Percentiles rank a stretch among this genome's conserved stretches.
Evolutionary conservation across 1,284 basidiomycete genomes (phyloP).

Genomic region (Malassezia globosa): DNA sequence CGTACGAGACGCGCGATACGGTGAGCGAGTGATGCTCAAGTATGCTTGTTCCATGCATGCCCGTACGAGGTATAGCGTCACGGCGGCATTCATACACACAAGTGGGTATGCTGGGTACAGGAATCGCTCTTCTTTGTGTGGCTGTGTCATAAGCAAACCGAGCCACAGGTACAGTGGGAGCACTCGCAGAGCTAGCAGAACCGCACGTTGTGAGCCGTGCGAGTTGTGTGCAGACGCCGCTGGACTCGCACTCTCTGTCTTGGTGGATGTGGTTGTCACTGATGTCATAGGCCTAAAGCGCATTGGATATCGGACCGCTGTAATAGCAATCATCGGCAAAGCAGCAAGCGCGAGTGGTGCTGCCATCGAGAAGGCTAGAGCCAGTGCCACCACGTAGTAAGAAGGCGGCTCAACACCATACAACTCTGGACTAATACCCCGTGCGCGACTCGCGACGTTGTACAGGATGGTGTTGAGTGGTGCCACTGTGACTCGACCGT

Average conservation of each 20-base stretch:
- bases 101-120: slow-evolving; percentile 90
- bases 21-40: slow-evolving; percentile 26
- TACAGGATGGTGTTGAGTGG: slow-evolving; percentile 89
- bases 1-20: slow-evolving; percentile 27
- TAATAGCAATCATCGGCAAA: slow-evolving; percentile 63
- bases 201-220: slow-evolving; percentile 17
- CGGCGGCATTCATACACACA: slow-evolving; percentile 84
- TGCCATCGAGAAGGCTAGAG: slow-evolving; percentile 85
- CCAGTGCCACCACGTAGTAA: slow-evolving; percentile 50
- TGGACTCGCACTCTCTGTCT: no score
- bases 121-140: slow-evolving; percentile 96
- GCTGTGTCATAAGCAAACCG: slow-evolving; percentile 63
- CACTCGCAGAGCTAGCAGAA: slow-evolving; percentile 62
- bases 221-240: no score
- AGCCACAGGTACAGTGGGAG: slow-evolving; percentile 82
- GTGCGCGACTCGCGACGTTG: slow-evolving; percentile 63
- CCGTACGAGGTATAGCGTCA: slow-evolving; percentile 56
- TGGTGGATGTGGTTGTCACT: no score
- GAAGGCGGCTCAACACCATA: slow-evolving; percentile 82
- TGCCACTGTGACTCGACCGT: slow-evolving; percentile 65
- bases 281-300: no score
- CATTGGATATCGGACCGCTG: slow-evolving; percentile 62
- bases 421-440: slow-evolving; percentile 67
- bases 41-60: slow-evolving; percentile 24
- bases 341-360: slow-evolving; percentile 57